Conservation (phyloP, 2,329 filamentous ascomycete species). For the Aureobasidium sp. region DNA sequence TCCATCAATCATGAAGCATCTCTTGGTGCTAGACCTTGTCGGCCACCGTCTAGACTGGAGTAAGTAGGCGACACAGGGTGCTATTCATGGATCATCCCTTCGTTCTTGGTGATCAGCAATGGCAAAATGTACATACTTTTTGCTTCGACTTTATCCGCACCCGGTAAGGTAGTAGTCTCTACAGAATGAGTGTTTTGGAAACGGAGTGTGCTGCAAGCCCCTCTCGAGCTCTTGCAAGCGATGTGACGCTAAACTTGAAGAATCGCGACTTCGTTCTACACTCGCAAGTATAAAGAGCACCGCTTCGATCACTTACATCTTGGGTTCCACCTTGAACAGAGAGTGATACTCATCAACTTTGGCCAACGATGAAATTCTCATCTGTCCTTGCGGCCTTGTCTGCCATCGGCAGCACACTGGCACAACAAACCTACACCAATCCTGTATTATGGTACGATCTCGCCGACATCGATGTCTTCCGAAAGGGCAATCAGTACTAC, state of each 20-base stretch:
- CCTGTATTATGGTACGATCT: slow-evolving; percentile 49
- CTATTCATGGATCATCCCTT: background rate
- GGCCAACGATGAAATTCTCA: background rate
- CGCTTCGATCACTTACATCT: background rate
- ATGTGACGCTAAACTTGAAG: background rate
- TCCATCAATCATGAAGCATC: background rate
- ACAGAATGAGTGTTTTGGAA: background rate
- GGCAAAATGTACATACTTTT: background rate
- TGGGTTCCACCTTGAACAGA: background rate
- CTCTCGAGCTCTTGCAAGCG: background rate
- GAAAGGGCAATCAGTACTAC: slow-evolving; percentile 44
- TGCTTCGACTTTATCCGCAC: background rate
- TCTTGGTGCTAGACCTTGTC: background rate
- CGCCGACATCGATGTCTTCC: slow-evolving; percentile 47
- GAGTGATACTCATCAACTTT: too few species aligned
- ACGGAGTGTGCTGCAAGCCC: background rate
- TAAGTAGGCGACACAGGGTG: background rate
- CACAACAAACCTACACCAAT: slow-evolving; percentile 33
- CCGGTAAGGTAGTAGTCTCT: background rate
- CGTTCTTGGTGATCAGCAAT: background rate
- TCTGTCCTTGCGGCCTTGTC: background rate
- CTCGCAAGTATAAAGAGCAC: background rate
- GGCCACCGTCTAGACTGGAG: background rate
- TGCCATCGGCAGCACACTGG: background rate
- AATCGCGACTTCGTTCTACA: background rate